Conservation (phyloP, 1,284 basidiomycete species). For the Trichosporon ovoides region DNA sequence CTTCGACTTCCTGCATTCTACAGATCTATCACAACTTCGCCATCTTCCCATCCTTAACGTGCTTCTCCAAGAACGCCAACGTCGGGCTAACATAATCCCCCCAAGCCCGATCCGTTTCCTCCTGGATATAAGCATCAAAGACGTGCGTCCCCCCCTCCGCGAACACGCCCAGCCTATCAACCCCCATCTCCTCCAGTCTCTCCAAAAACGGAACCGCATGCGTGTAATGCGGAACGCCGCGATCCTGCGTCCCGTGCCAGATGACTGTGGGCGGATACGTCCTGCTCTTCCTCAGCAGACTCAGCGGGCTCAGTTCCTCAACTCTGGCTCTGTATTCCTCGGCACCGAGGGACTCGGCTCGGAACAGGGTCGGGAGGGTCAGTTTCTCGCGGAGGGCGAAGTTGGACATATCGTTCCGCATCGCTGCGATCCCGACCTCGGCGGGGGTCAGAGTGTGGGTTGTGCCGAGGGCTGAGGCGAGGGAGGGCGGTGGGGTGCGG, state of each 20-base stretch:
- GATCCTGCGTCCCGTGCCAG: background rate
- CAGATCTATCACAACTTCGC: background rate
- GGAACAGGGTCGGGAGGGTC: conserved; percentile 13
- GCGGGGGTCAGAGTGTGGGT: background rate
- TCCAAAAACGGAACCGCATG: background rate
- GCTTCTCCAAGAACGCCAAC: background rate
- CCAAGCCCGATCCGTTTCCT: background rate
- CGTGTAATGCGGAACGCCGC: background rate
- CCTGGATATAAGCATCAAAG: background rate
- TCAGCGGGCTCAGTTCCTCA: background rate
- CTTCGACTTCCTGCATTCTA: too few species aligned
- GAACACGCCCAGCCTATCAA: background rate
- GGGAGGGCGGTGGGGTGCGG: too few species aligned
- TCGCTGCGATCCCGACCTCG: background rate
- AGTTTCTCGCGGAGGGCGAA: background rate
- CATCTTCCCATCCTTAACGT: background rate
- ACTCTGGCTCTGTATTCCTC: conserved; percentile 10
- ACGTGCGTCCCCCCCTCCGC: background rate
- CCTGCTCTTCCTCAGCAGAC: background rate
- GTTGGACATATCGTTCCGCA: conserved; percentile 9
- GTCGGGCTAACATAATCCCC: background rate
- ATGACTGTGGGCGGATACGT: background rate
- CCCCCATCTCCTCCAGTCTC: background rate
- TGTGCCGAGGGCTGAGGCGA: background rate
- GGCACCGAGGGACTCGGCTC: conserved; percentile 10